phyloP scores from a whole-genome alignment of 768 basidiomycete species.

The Clathrus columnatus region DNA sequence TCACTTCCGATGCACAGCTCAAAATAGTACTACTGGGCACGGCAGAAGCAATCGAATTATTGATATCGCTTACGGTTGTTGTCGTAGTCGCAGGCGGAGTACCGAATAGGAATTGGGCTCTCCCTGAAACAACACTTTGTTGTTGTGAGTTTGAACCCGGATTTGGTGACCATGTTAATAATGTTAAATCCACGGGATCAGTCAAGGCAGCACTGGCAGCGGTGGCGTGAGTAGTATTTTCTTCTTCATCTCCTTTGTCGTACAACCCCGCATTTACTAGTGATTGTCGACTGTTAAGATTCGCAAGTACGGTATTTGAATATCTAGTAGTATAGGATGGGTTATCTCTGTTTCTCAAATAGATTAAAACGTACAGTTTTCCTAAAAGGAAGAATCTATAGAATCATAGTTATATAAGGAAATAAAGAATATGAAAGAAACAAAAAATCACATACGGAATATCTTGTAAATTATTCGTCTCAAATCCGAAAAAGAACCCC shows the following conservation, averaged over 20 bases:
- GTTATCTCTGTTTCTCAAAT: too few species aligned
- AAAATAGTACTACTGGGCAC: too few species aligned
- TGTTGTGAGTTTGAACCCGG: neutral
- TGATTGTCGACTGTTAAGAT: slow-evolving; percentile 1
- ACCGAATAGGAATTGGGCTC: too few species aligned
- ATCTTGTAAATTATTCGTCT: neutral
- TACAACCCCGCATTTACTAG: neutral
- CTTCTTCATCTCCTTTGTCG: neutral
- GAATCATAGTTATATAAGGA: neutral
- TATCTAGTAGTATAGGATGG: neutral
- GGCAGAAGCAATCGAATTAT: too few species aligned
- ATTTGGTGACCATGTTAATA: neutral
- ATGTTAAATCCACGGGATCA: neutral
- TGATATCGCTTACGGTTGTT: too few species aligned
- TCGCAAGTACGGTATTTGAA: slow-evolving; percentile 1
- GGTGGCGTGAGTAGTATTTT: neutral
- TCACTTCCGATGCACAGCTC: too few species aligned
- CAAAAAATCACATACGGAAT: neutral
- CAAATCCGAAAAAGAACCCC: slow-evolving; percentile 10
- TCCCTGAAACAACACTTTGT: too few species aligned
- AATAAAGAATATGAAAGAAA: neutral
- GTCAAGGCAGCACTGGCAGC: neutral
- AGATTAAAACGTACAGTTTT: slow-evolving; percentile 1
- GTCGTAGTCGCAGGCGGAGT: too few species aligned
- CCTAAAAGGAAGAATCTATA: slow-evolving; percentile 1